Evolutionary conservation across 2,329 filamentous ascomycete genomes (phyloP).

Genomic region (Ploettnerulaceae sp.): DNA sequence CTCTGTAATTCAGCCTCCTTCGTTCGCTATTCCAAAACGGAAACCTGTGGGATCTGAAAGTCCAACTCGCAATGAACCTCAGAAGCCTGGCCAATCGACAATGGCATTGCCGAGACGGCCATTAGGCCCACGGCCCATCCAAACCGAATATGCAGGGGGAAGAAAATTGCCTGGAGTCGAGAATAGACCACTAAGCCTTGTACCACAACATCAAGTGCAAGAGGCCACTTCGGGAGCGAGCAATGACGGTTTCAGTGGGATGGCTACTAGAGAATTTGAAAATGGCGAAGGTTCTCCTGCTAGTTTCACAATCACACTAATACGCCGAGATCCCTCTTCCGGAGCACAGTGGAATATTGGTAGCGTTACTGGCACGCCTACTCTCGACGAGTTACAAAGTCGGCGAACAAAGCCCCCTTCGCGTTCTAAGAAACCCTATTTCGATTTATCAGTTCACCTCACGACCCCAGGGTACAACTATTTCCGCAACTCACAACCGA

Average conservation of each 20-base stretch:
- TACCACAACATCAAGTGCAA: neutral
- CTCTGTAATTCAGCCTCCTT: neutral
- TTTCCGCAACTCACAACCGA: constrained; percentile 24
- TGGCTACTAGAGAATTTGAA: neutral
- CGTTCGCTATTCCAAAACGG: constrained; percentile 6
- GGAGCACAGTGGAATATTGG: constrained; percentile 73
- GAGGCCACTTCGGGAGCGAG: constrained; percentile 2
- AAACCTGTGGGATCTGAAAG: constrained; percentile 15
- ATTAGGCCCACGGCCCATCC: constrained; percentile 21
- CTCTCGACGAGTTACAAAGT: constrained; percentile 23
- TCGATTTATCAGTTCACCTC: constrained; percentile 32
- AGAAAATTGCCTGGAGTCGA: constrained; percentile 21
- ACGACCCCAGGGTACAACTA: constrained; percentile 32
- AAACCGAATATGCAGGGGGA: constrained; percentile 14
- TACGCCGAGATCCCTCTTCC: constrained; percentile 66
- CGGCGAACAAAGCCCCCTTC: constrained; percentile 22
- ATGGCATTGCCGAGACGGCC: constrained; percentile 6
- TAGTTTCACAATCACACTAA: constrained; percentile 45
- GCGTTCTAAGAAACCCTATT: constrained; percentile 36
- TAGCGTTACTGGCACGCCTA: constrained; percentile 44
- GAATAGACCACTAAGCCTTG: constrained; percentile 9
- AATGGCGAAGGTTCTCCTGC: neutral
- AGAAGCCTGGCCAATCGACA: neutral
- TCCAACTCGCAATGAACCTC: constrained; percentile 4
- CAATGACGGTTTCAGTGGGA: constrained; percentile 4